Evolutionary conservation across 345 rosid genomes (phyloP), one percentile per base, ranked within the genome.

Genomic region (Geranium brycei): DNA sequence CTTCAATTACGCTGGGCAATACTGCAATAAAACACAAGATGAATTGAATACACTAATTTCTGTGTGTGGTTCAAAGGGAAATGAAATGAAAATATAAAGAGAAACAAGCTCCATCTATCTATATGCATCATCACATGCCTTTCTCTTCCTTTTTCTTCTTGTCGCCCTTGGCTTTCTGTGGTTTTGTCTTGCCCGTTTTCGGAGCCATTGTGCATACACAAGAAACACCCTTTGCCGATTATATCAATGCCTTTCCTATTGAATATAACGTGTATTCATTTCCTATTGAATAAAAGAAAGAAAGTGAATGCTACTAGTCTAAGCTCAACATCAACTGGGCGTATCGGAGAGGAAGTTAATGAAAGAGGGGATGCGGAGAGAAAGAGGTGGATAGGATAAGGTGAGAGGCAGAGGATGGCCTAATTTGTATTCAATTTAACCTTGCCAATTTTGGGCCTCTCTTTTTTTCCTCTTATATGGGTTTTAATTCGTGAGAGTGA

Each of bases 91-190:
- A 19, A 28, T 4, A 16, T 47, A 4, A 17, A 2, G 53, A 6
- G 59, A 85, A 23, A 23, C 28, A 23, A n/a, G n/a, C n/a, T n/a
- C n/a, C n/a, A n/a, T n/a, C n/a, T n/a, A n/a, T n/a, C n/a, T n/a
- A n/a, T n/a, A n/a, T n/a, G n/a, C n/a, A n/a, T n/a, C 28, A 23
- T 23, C 28, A 23, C 28, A 23, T 23, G 28, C 96, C 86, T 86
- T 86, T 87, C 79, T 89, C 98, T 73, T 84, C 95, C 66, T 84
- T 92, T 76, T 81, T 92, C 83, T 83, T 92, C 84, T 86, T 87
- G 17, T 89, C 98, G 58, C 88, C 80, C 73, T 86, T 89, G 23
- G 79, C 78, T 72, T 76, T 89, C 53, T 89, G 91, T 8, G 85
- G 79, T 69, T 81, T 92, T 59, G 88, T 76, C 82, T 81, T 89